These are phyloP conservation scores for Elsinoe australis DNA, from an alignment of 2,329 filamentous ascomycete species.

Conservation along the genomic window DNA sequence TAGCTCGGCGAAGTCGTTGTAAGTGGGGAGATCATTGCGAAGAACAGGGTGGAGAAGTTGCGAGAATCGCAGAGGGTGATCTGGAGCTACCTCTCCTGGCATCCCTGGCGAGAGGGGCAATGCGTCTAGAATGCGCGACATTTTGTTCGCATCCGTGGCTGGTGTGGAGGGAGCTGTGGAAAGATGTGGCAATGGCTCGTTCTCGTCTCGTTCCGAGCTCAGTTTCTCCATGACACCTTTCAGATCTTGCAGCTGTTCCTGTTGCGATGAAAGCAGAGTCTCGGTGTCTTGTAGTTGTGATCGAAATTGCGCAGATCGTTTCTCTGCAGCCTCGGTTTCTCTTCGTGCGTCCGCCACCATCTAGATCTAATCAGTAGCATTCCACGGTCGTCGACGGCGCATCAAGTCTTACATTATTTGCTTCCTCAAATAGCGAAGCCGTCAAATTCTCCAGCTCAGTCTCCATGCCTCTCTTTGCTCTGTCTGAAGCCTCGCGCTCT, in stretches of 20 bases:
- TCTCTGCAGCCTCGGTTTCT: slow-evolving; percentile 70
- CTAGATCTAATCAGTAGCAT: slow-evolving; percentile 34
- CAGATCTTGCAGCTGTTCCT: slow-evolving; percentile 84
- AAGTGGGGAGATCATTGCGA: slow-evolving; percentile 70
- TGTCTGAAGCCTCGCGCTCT: slow-evolving; percentile 37
- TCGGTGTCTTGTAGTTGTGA: slow-evolving; percentile 83
- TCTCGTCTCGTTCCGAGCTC: slow-evolving; percentile 61
- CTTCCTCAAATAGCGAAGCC: slow-evolving; percentile 91
- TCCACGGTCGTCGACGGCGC: slow-evolving; percentile 22
- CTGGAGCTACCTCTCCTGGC: slow-evolving; percentile 49
- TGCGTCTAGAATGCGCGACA: slow-evolving; percentile 54
- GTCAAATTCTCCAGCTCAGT: slow-evolving; percentile 86
- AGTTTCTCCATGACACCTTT: slow-evolving; percentile 90
- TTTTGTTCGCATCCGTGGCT: slow-evolving; percentile 53
- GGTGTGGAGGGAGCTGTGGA: slow-evolving; percentile 73
- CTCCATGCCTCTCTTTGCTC: slow-evolving; percentile 81
- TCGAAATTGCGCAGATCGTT: slow-evolving; percentile 76
- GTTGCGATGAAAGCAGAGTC: slow-evolving; percentile 74
- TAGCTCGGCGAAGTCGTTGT: slow-evolving; percentile 76
- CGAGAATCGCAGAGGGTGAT: slow-evolving; percentile 64
- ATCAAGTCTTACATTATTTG: slow-evolving; percentile 60
- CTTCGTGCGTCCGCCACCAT: slow-evolving; percentile 89
- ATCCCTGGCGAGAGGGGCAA: slow-evolving; percentile 46
- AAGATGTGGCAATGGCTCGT: slow-evolving; percentile 49
- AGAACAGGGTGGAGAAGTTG: slow-evolving; percentile 78